phyloP scores from a whole-genome alignment of 345 rosid species.

The Tarenaya hassleriana region DNA sequence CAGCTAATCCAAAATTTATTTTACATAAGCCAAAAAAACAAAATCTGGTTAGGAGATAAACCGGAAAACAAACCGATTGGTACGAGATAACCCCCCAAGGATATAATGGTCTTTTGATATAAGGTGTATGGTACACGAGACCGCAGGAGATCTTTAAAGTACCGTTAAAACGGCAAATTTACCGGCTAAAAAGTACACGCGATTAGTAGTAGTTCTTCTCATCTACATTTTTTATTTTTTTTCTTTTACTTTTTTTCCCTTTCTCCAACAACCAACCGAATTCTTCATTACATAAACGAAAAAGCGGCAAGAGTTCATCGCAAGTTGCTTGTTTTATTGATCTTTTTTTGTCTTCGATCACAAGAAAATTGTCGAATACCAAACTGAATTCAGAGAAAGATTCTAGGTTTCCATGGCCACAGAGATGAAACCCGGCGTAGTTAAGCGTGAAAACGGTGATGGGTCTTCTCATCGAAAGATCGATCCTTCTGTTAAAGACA shows the following conservation, averaged over 20 bases:
- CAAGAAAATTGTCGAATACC: slow-evolving; percentile 10
- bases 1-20: neutral
- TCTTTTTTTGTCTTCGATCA: slow-evolving; percentile 12
- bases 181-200: too few relatives aligned
- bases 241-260: slow-evolving; percentile 16
- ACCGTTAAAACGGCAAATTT: slow-evolving; percentile 18
- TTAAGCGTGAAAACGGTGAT: slow-evolving; percentile 46
- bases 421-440: slow-evolving; percentile 38
- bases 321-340: slow-evolving; percentile 2
- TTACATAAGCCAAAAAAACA: neutral
- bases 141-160: slow-evolving; percentile 6
- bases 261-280: neutral
- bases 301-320: slow-evolving; percentile 13
- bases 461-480: slow-evolving; percentile 35
- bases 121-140: too few relatives aligned
- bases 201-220: neutral
- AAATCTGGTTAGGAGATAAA: neutral
- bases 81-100: too few relatives aligned
- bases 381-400: slow-evolving; percentile 6
- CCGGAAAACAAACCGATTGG: slow-evolving; percentile 3
- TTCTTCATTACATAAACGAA: neutral
- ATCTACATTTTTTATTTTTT: neutral
- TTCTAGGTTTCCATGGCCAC: slow-evolving; percentile 34
- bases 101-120: too few relatives aligned
- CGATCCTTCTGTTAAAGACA: slow-evolving; percentile 38